phyloP scores from a whole-genome alignment of 2,329 filamentous ascomycete species.

The Celoporthe dispersa region DNA sequence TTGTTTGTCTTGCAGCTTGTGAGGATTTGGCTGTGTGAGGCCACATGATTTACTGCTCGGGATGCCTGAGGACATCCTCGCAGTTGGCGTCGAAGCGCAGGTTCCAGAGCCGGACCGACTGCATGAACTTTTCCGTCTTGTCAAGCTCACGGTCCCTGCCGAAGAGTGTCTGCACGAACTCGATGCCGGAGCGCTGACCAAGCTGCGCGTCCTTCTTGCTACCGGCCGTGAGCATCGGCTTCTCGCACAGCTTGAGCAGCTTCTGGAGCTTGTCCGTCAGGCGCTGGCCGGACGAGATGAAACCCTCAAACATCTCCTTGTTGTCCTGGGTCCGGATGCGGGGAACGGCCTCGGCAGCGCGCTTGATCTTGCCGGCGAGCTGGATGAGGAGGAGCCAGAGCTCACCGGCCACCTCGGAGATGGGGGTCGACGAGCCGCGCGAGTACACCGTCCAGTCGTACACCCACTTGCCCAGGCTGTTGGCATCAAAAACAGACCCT shows the following conservation, averaged over 20 bases:
- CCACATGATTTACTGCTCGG: conserved; percentile 50
- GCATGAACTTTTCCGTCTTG: conserved; percentile 92
- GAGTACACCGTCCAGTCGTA: conserved; percentile 98
- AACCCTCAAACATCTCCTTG: conserved; percentile 83
- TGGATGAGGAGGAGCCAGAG: conserved; percentile 95
- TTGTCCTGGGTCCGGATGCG: conserved; percentile 75
- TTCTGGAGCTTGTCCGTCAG: conserved; percentile 84
- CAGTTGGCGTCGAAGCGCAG: conserved; percentile 96
- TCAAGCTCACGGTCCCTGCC: conserved; percentile 88
- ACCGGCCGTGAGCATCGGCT: conserved; percentile 90
- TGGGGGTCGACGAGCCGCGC: conserved; percentile 78
- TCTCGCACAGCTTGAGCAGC: conserved; percentile 88
- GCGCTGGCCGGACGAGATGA: conserved; percentile 85
- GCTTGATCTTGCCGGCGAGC: conserved; percentile 90
- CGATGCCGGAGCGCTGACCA: conserved; percentile 88
- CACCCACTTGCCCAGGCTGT: conserved; percentile 98
- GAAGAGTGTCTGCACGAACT: conserved; percentile 96
- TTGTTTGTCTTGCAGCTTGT: neutral
- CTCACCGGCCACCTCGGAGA: conserved; percentile 90
- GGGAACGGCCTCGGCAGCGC: conserved; percentile 76
- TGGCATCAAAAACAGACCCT: conserved; percentile 95
- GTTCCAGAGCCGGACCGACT: conserved; percentile 84
- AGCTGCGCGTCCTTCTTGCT: conserved; percentile 78
- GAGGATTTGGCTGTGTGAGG: neutral
- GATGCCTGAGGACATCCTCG: conserved; percentile 77